These are phyloP conservation scores for Penicillium ucsense DNA, from an alignment of 495 filamentous ascomycete species.

Conservation along the genomic window DNA sequence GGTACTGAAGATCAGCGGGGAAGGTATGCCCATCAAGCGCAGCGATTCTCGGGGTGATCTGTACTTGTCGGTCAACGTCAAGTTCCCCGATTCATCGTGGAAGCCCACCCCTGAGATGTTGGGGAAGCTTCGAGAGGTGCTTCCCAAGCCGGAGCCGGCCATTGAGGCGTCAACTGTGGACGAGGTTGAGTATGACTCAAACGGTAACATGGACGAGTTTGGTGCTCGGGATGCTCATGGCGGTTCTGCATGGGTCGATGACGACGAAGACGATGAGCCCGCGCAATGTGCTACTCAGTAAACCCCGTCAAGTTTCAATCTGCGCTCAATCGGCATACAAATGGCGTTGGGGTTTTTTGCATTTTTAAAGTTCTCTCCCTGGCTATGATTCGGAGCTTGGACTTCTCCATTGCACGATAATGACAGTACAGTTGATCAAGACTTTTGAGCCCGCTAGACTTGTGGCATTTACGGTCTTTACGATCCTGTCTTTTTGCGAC, in stretches of 20 bases:
- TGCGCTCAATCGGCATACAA: constrained; percentile 14
- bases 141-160: constrained; percentile 52
- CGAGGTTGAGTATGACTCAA: constrained; percentile 75
- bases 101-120: constrained; percentile 56
- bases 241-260: constrained; percentile 69
- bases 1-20: constrained; percentile 70
- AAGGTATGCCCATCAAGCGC: constrained; percentile 90
- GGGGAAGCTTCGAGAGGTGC: constrained; percentile 57
- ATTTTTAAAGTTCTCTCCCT: constrained; percentile 5
- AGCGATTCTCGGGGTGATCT: constrained; percentile 77
- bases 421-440: constrained; percentile 7
- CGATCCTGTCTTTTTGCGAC: not conserved
- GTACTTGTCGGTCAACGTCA: constrained; percentile 74
- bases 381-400: not conserved
- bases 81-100: constrained; percentile 85
- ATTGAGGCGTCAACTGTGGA: constrained; percentile 67
- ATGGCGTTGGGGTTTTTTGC: constrained; percentile 17
- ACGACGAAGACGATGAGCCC: constrained; percentile 52
- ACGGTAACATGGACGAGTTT: constrained; percentile 72
- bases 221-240: constrained; percentile 60
- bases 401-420: constrained; percentile 7
- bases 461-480: not conserved
- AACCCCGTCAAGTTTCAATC: constrained; percentile 11
- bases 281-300: constrained; percentile 84
- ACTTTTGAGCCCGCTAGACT: constrained; percentile 1